phyloP scores from a whole-genome alignment of 2,329 filamentous ascomycete genomes.

The Penicillium sp. region DNA sequence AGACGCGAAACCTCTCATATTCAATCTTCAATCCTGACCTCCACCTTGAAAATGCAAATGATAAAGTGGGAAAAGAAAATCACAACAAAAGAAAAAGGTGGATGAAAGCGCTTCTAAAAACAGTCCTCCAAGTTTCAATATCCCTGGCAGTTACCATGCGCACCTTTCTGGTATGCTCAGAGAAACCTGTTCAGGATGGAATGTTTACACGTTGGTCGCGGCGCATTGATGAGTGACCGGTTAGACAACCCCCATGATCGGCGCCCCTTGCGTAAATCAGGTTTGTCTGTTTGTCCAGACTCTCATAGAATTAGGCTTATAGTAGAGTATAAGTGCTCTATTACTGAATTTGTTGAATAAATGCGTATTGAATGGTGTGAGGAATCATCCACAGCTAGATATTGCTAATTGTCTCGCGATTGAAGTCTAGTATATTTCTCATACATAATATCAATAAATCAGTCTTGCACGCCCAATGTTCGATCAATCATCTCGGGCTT shows the following conservation, averaged over 20 bases:
- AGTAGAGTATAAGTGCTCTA: too few relatives aligned
- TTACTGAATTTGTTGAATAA: too few relatives aligned
- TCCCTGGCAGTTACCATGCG: conserved; percentile 1
- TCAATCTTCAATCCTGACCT: conserved; percentile 11
- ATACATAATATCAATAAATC: too few relatives aligned
- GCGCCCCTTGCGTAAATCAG: conserved; percentile 13
- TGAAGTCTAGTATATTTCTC: too few relatives aligned
- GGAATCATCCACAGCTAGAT: too few relatives aligned
- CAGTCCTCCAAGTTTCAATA: not conserved
- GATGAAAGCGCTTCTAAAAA: not conserved
- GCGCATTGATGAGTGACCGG: not conserved
- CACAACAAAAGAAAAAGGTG: not conserved
- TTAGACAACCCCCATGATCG: not conserved
- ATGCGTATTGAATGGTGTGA: too few relatives aligned
- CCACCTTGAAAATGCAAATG: conserved; percentile 2
- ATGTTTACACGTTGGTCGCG: conserved; percentile 10
- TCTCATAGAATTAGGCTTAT: not conserved
- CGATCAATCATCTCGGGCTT: too few relatives aligned
- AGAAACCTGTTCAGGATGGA: conserved; percentile 5
- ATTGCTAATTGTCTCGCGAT: too few relatives aligned
- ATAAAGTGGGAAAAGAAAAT: too few relatives aligned
- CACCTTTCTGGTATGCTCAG: conserved; percentile 10
- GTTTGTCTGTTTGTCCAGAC: not conserved
- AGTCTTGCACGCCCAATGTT: too few relatives aligned
- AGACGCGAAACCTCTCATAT: conserved; percentile 18